Evolutionary conservation across 2,329 filamentous ascomycete genomes (phyloP).

Genomic region (Phoma sp.): DNA sequence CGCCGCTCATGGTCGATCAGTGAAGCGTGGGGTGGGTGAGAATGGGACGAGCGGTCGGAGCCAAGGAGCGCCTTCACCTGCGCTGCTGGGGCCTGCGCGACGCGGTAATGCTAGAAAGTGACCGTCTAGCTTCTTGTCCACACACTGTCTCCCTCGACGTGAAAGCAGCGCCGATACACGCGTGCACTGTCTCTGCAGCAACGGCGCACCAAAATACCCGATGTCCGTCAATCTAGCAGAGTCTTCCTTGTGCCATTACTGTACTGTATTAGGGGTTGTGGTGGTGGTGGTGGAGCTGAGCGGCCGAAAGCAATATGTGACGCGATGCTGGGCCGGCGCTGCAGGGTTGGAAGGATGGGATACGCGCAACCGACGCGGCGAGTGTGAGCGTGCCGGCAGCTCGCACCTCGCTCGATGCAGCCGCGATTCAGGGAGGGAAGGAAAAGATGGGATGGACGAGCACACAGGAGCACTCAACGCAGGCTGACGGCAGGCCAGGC

Average conservation of each 20-base stretch:
- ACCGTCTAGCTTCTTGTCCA: constrained; percentile 13
- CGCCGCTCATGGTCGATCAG: constrained; percentile 40
- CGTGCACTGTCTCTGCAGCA: constrained; percentile 80
- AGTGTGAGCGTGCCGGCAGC: constrained; percentile 17
- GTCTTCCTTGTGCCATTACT: constrained; percentile 34
- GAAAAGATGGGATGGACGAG: constrained; percentile 8
- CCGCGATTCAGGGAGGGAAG: constrained; percentile 5
- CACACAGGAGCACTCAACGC: constrained; percentile 12
- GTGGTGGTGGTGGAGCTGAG: neutral
- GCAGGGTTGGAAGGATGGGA: constrained; percentile 29
- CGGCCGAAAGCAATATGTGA: constrained; percentile 13
- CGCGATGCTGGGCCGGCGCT: constrained; percentile 27
- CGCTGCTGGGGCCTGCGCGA: constrained; percentile 26
- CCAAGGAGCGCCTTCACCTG: constrained; percentile 20
- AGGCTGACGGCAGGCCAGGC: constrained; percentile 26
- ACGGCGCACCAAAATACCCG: constrained; percentile 78
- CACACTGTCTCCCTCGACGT: constrained; percentile 57
- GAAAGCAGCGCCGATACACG: constrained; percentile 73
- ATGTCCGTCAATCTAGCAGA: constrained; percentile 29
- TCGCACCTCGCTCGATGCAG: constrained; percentile 17
- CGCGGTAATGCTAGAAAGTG: constrained; percentile 17
- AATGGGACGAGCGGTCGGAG: neutral
- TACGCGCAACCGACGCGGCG: constrained; percentile 37
- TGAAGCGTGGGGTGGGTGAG: constrained; percentile 27
- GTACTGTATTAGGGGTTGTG: constrained; percentile 28